Percentiles rank a stretch among this genome's conserved stretches.
Conservation (phyloP, 2,329 filamentous ascomycete genomes). For the Colletotrichum lindemuthianum region DNA sequence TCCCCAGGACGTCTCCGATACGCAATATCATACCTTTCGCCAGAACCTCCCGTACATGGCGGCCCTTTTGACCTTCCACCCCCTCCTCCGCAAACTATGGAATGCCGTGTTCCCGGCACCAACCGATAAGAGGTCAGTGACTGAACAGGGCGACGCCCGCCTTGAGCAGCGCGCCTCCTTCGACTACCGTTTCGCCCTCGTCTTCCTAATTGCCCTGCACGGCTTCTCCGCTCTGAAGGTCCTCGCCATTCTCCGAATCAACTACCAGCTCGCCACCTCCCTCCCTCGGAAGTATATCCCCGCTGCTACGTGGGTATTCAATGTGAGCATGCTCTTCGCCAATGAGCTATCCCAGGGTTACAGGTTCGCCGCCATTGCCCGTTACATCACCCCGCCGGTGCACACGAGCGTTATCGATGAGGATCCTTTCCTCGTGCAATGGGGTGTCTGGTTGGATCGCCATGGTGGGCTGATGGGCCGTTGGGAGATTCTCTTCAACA, state of each 20-base stretch:
- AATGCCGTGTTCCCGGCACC: conserved; percentile 61
- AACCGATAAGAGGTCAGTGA: conserved; percentile 42
- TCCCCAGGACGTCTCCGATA: conserved; percentile 84
- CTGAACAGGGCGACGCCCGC: conserved; percentile 63
- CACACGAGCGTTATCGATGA: conserved; percentile 45
- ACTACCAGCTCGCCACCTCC: conserved; percentile 80
- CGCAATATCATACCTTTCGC: conserved; percentile 87
- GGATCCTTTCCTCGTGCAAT: conserved; percentile 60
- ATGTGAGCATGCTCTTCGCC: conserved; percentile 84
- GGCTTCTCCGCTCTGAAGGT: conserved; percentile 89
- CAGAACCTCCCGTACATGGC: conserved; percentile 85
- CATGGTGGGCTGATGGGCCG: conserved; percentile 85
- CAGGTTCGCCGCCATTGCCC: conserved; percentile 71
- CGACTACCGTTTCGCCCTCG: conserved; percentile 81
- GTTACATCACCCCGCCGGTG: conserved; percentile 54
- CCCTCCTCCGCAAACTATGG: conserved; percentile 78
- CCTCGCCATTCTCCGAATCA: conserved; percentile 79
- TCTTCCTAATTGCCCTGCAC: conserved; percentile 84
- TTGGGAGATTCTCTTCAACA: conserved; percentile 98
- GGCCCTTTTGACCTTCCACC: conserved; percentile 79
- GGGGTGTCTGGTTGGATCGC: conserved; percentile 79
- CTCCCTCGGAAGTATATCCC: conserved; percentile 79
- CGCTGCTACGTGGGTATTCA: conserved; percentile 86
- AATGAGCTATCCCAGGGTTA: conserved; percentile 90
- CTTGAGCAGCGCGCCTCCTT: conserved; percentile 79